Evolutionary conservation across 805 yeast genomes (phyloP).

Genomic region (Wickerhamomyces sydowiorum): DNA sequence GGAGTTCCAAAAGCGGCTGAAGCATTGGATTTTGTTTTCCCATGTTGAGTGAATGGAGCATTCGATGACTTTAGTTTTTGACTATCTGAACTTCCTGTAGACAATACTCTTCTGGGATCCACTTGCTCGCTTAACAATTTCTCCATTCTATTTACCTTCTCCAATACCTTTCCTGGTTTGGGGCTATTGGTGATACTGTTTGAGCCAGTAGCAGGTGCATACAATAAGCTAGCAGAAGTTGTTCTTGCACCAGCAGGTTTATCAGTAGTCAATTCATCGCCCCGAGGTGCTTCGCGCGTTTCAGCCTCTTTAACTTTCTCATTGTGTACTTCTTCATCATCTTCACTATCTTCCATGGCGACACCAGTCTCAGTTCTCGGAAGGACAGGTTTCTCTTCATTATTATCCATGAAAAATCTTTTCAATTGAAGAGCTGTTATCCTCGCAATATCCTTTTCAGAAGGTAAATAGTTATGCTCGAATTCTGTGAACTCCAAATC

Average conservation of each 20-base stretch:
- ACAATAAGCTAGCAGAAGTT: not conserved
- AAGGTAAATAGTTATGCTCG: slow-evolving; percentile 74
- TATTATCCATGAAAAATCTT: slow-evolving; percentile 60
- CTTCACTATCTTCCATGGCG: slow-evolving; percentile 5
- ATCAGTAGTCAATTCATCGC: too few species aligned
- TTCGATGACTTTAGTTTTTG: not conserved
- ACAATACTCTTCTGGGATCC: slow-evolving; percentile 9
- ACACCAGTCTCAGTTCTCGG: slow-evolving; percentile 10
- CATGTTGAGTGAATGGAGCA: not conserved
- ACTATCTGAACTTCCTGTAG: slow-evolving; percentile 1
- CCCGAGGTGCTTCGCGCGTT: not conserved
- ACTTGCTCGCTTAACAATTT: slow-evolving; percentile 17
- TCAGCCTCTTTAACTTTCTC: not conserved
- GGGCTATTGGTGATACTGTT: slow-evolving; percentile 11
- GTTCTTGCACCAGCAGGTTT: not conserved
- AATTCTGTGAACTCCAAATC: slow-evolving; percentile 77
- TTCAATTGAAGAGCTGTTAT: slow-evolving; percentile 85
- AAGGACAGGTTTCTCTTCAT: slow-evolving; percentile 15
- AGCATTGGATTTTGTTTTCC: not conserved
- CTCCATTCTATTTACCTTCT: slow-evolving; percentile 27
- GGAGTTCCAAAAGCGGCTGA: not conserved
- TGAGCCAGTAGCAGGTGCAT: not conserved
- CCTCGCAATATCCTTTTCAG: slow-evolving; percentile 87
- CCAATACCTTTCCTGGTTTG: slow-evolving; percentile 20
- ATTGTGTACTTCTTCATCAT: not conserved